A percentile compares a stretch with the other conserved stretches of the same genome.
phyloP scores from a whole-genome alignment of 2,329 filamentous ascomycete species.

The Atkinsonella texensis region DNA sequence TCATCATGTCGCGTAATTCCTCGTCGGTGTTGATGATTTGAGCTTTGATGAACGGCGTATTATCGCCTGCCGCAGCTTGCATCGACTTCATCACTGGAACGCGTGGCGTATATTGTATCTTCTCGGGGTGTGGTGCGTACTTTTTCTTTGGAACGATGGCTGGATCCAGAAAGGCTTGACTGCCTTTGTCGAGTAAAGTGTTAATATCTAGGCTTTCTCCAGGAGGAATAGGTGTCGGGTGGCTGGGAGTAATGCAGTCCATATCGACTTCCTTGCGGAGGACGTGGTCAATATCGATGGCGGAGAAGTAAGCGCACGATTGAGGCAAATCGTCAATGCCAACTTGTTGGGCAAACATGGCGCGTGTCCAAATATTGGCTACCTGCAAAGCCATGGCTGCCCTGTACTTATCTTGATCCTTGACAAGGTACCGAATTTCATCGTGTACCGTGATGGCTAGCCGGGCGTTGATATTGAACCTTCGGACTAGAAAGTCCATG shows the following conservation, averaged over 20 bases:
- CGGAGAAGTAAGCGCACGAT: constrained; percentile 88
- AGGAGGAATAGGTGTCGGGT: constrained; percentile 62
- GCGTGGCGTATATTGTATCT: constrained; percentile 57
- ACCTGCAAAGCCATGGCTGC: constrained; percentile 89
- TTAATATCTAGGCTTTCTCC: constrained; percentile 81
- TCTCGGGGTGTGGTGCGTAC: constrained; percentile 43
- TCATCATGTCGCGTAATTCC: constrained; percentile 64
- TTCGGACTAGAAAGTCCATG: constrained; percentile 87
- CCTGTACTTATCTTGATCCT: constrained; percentile 73
- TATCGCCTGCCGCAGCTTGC: constrained; percentile 31
- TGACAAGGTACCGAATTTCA: constrained; percentile 89
- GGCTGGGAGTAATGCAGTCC: constrained; percentile 88
- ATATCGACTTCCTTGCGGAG: constrained; percentile 97
- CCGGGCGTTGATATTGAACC: constrained; percentile 74
- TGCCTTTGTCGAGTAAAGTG: constrained; percentile 62
- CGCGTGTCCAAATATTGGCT: constrained; percentile 89
- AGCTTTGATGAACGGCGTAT: constrained; percentile 61
- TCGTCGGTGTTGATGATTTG: constrained; percentile 67
- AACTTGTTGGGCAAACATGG: constrained; percentile 95
- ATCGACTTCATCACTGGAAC: constrained; percentile 70
- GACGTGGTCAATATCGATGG: constrained; percentile 88
- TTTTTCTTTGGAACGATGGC: constrained; percentile 40
- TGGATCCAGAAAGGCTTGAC: constrained; percentile 56
- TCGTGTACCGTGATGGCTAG: constrained; percentile 93
- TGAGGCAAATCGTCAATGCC: constrained; percentile 93